Evolutionary conservation across 1,139 yeast genomes (phyloP), one percentile per base, ranked within the genome.

Genomic region (Kodamaea arcana): DNA sequence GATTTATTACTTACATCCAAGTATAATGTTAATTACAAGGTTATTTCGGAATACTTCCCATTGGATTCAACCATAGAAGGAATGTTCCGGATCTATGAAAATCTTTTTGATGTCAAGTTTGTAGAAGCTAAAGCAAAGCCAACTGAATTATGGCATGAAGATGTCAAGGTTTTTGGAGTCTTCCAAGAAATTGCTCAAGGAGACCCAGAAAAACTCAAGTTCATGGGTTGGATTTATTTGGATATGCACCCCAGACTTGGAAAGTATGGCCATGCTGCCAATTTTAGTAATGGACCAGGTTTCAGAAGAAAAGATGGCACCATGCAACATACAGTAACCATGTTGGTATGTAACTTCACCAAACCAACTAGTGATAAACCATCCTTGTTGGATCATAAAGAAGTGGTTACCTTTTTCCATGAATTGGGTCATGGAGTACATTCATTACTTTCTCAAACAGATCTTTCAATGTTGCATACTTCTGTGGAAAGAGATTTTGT

Each of bases 371-470:
- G 68, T 21, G 73, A 68, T 8, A 83, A 80, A 51, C 94, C 95
- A 11, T 78, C 94, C 1, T 65, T 86, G 45, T 69, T 86, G 47
- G 81, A 81, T 51, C 95, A 85, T 54, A 69, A 68, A 43, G 95
- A 86, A 56, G 87, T 86, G 4, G 79, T 80, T 18, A 86, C 95
- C 0, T 81, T 86, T 48, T 86, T 86, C 80, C 95, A 86, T 52
- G 95, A 86, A 59, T 69, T 85, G 47, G 95, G 95, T 20, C 95
- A 86, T 53, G 95, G 94, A 37, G 81, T 86, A 38, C 95, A 86
- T 58, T 84, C 78, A 44, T 64, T 85, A 29, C 71, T 85, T 39
- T 83, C 90, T 7, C 67, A 72, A 40, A 81, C 90, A 31, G 67
- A 64, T 40, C 79, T 75, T 47, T 69, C 83, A 2, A 68, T 80